Percentiles rank a stretch among this genome's conserved stretches.
phyloP scores from a whole-genome alignment of 148 eudicot species.

The Selenicereus undatus region DNA sequence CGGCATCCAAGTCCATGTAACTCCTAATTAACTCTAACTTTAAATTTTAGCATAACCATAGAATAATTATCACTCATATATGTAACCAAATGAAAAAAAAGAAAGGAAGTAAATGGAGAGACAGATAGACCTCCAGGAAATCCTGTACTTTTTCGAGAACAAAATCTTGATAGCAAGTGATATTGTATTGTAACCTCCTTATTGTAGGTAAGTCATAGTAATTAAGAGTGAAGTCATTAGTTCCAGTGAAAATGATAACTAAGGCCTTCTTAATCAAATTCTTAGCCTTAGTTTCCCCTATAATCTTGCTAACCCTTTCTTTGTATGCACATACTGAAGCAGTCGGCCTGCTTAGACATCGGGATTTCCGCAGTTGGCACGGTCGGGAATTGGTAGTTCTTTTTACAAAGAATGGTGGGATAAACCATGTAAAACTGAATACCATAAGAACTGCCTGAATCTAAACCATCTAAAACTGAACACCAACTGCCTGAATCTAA shows the following conservation, averaged over 20 bases:
- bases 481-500: no score
- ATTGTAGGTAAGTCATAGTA: slow-evolving; percentile 42
- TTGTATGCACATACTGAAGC: slow-evolving; percentile 32
- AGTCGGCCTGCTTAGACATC: slow-evolving; percentile 33
- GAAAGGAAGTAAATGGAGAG: no score
- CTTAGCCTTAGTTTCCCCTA: slow-evolving; percentile 35
- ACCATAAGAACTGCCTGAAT: no score
- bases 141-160: slow-evolving; percentile 34
- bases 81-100: no score
- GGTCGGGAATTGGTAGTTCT: background rate
- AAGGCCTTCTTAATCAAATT: slow-evolving; percentile 34
- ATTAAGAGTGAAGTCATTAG: slow-evolving; percentile 49
- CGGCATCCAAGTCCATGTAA: slow-evolving; percentile 45
- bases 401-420: background rate
- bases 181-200: slow-evolving; percentile 29
- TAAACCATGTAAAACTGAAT: no score
- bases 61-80: no score
- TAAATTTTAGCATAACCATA: slow-evolving; percentile 1
- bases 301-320: slow-evolving; percentile 25
- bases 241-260: slow-evolving; percentile 43
- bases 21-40: slow-evolving; percentile 29
- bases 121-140: slow-evolving; percentile 34
- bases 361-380: slow-evolving; percentile 22
- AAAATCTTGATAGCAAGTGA: slow-evolving; percentile 40
- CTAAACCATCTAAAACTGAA: no score